These are phyloP conservation scores for Xylaria acuta DNA, from an alignment of 495 filamentous ascomycete genomes.

Conservation along the genomic window DNA sequence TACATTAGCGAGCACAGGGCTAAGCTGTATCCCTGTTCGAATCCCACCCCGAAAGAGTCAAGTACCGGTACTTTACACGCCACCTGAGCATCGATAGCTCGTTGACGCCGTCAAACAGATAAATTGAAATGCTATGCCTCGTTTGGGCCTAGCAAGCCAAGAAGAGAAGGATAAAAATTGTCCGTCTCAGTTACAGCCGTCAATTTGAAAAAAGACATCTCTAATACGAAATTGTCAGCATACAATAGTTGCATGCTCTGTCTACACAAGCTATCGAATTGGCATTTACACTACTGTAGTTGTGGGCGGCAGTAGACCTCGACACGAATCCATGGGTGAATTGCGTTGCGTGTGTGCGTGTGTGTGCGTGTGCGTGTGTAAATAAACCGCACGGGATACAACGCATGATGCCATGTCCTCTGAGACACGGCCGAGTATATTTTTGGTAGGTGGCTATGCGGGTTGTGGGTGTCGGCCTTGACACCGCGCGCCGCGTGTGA, in stretches of 20 bases:
- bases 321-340: neutral
- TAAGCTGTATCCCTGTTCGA: conserved; percentile 25
- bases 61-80: conserved; percentile 32
- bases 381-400: neutral
- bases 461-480: conserved; percentile 16
- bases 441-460: conserved; percentile 27
- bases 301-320: neutral
- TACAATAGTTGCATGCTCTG: no score
- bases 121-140: conserved; percentile 5
- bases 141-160: neutral
- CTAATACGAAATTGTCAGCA: conserved; percentile 19
- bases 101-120: neutral
- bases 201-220: conserved; percentile 20
- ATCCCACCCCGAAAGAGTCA: conserved; percentile 23
- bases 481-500: conserved; percentile 6
- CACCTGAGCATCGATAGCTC: conserved; percentile 14
- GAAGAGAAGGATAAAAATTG: conserved; percentile 1
- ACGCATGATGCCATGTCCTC: conserved; percentile 10
- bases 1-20: conserved; percentile 30
- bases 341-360: neutral
- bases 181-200: neutral
- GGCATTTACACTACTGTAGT: neutral
- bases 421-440: conserved; percentile 28
- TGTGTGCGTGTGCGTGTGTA: neutral
- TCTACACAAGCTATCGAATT: neutral